Conservation (phyloP, 495 filamentous ascomycete genomes). For the Penicillium alfredii region DNA sequence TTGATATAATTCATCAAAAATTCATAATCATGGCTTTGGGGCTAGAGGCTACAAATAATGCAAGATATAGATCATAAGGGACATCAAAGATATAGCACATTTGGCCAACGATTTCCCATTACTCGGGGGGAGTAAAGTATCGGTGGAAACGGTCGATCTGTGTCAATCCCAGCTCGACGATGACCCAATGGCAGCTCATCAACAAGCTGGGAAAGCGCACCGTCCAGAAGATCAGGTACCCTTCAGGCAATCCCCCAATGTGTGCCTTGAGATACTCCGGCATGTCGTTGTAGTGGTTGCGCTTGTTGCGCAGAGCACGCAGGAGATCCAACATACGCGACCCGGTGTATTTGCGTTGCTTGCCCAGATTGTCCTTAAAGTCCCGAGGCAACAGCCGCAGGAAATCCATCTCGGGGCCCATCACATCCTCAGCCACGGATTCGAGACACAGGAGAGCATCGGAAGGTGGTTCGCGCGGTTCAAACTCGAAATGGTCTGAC, state of each 20-base stretch:
- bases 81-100: not conserved
- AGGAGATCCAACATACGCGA: slow-evolving; percentile 76
- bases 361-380: slow-evolving; percentile 82
- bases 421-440: slow-evolving; percentile 42
- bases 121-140: slow-evolving; percentile 51
- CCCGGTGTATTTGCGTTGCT: slow-evolving; percentile 93
- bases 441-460: slow-evolving; percentile 60
- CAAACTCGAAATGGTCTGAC: slow-evolving; percentile 91
- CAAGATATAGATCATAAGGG: not conserved
- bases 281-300: slow-evolving; percentile 90
- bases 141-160: slow-evolving; percentile 66
- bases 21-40: too few relatives aligned
- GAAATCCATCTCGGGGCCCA: slow-evolving; percentile 65
- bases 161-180: slow-evolving; percentile 60
- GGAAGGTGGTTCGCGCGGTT: slow-evolving; percentile 74
- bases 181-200: slow-evolving; percentile 70
- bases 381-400: slow-evolving; percentile 65
- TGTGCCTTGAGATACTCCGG: slow-evolving; percentile 66
- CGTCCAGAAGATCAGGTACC: slow-evolving; percentile 85
- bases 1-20: too few relatives aligned
- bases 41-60: not conserved
- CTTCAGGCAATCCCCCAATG: slow-evolving; percentile 75
- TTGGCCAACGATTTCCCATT: not conserved
- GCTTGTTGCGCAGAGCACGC: slow-evolving; percentile 90
- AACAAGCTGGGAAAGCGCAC: slow-evolving; percentile 73